Base-by-base conservation (phyloP, 495 filamentous ascomycete species). In the Pyrenopolyporus hunteri region DNA sequence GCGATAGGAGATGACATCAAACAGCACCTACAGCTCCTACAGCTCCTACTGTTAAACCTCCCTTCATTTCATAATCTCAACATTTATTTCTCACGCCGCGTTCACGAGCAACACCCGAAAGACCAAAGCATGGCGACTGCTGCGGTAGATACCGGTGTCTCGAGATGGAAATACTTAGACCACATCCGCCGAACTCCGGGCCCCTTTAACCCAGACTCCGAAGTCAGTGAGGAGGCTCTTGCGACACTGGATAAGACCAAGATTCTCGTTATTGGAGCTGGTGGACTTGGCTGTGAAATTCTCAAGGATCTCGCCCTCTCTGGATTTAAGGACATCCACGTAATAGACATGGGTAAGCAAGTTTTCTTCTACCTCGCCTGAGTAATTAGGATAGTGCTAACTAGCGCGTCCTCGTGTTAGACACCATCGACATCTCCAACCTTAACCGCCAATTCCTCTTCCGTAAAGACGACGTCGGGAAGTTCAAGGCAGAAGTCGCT, bases 401-500 rank as follows among this genome's bases (percentile, higher is more conserved):
- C 50, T 11, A 14, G 11, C 20, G 4, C 37, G 25, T 35, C 7
- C 32, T 26, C 26, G 19, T 26, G 7, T 33, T 59, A 91, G 90
- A 95, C 70, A 98, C 93, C 4, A 99, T 99, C 72, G 95, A 99
- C 70, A 92, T 99, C 50, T 96, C 92, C 19, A 99, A 99, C 74
- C 83, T 99, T 39, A 99, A 99, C 73, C 87, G 95, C 17, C 95
- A 99, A 70, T 99, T 99, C 71, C 84, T 99, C 42, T 99, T 99
- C 73, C 91, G 95, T 13, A 81, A 93, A 64, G 78, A 85, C 40
- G 95, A 99, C 70, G 93, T 99, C 19, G 94, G 95, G 28, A 93
- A 90, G 63, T 89, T 86, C 52, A 99, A 99, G 76, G 95, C 95
- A 57, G 90, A 92, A 63, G 88, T 96, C 44, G 95, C 95, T 6